Conservation (phyloP, 2,329 filamentous ascomycete species). For the Cladophialophora exuberans region DNA sequence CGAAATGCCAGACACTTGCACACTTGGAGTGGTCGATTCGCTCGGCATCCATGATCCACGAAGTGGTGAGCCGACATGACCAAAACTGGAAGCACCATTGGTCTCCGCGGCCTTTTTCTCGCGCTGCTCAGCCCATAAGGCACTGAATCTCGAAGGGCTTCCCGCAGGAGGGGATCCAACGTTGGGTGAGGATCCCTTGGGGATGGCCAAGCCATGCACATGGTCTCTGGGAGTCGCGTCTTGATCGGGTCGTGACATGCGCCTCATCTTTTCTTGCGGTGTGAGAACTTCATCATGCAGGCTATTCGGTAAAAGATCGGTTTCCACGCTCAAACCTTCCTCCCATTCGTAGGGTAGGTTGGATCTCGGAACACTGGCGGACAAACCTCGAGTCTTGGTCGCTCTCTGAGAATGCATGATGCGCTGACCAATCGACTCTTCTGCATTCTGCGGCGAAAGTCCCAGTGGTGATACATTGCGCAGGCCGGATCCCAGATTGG, state of each 20-base stretch:
- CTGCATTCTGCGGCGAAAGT: conserved; percentile 65
- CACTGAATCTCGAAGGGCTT: conserved; percentile 66
- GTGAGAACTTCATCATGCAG: conserved; percentile 66
- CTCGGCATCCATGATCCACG: conserved; percentile 57
- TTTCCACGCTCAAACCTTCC: conserved; percentile 76
- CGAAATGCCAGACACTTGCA: conserved; percentile 33
- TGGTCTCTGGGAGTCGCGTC: conserved; percentile 52
- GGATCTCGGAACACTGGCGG: conserved; percentile 61
- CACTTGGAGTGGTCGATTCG: conserved; percentile 21
- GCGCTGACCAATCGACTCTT: conserved; percentile 66
- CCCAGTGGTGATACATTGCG: conserved; percentile 60
- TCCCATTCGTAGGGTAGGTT: conserved; percentile 59
- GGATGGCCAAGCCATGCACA: conserved; percentile 55
- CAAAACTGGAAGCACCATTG: conserved; percentile 52
- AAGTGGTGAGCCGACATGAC: conserved; percentile 68
- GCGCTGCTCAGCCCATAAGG: conserved; percentile 58
- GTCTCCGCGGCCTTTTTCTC: conserved; percentile 56
- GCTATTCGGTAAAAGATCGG: conserved; percentile 80
- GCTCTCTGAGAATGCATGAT: conserved; percentile 68
- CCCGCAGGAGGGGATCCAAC: conserved; percentile 58
- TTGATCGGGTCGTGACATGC: conserved; percentile 61
- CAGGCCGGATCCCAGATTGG: conserved; percentile 72
- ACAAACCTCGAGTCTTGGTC: conserved; percentile 54
- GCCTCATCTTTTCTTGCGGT: conserved; percentile 62
- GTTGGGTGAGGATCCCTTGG: conserved; percentile 51